phyloP scores from a whole-genome alignment of 208 protist genomes.

The Wallacemonas rigidus region DNA sequence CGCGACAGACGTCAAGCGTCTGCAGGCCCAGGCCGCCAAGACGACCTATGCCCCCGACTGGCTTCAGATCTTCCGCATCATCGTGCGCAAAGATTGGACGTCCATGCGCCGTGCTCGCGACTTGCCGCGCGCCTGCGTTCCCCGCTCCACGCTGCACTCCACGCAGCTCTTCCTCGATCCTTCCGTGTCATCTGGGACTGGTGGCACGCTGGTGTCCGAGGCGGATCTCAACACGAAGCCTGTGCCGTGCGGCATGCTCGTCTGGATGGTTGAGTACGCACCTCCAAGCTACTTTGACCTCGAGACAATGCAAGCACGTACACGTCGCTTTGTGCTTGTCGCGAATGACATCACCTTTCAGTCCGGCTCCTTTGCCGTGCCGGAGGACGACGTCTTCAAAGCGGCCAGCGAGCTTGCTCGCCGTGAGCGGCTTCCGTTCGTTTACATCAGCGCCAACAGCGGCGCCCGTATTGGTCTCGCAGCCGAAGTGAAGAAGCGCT shows the following conservation, averaged over 20 bases:
- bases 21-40: slow-evolving; percentile 74
- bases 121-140: slow-evolving; percentile 34
- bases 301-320: slow-evolving; percentile 30
- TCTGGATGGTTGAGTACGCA: slow-evolving; percentile 89
- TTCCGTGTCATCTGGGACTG: slow-evolving; percentile 28
- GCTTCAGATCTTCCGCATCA: slow-evolving; percentile 87
- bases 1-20: slow-evolving; percentile 73
- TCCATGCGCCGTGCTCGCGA: slow-evolving; percentile 36
- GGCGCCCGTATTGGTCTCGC: slow-evolving; percentile 97
- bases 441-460: slow-evolving; percentile 97
- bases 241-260: slow-evolving; percentile 92
- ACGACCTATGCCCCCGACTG: slow-evolving; percentile 97
- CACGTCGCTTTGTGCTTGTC: slow-evolving; percentile 94
- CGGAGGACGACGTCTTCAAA: slow-evolving; percentile 95
- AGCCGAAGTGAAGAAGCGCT: slow-evolving; percentile 92
- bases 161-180: slow-evolving; percentile 44
- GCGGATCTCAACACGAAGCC: slow-evolving; percentile 10
- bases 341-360: slow-evolving; percentile 98
- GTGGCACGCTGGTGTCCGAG: slow-evolving; percentile 31
- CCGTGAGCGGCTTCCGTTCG: slow-evolving; percentile 88
- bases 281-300: slow-evolving; percentile 90
- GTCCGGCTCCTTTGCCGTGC: slow-evolving; percentile 95
- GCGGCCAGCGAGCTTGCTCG: slow-evolving; percentile 88
- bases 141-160: slow-evolving; percentile 31
- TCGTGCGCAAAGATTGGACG: slow-evolving; percentile 83